These are phyloP conservation scores for Jamesozyma rosinii DNA, from an alignment of 805 yeast genomes.

Conservation along the genomic window DNA sequence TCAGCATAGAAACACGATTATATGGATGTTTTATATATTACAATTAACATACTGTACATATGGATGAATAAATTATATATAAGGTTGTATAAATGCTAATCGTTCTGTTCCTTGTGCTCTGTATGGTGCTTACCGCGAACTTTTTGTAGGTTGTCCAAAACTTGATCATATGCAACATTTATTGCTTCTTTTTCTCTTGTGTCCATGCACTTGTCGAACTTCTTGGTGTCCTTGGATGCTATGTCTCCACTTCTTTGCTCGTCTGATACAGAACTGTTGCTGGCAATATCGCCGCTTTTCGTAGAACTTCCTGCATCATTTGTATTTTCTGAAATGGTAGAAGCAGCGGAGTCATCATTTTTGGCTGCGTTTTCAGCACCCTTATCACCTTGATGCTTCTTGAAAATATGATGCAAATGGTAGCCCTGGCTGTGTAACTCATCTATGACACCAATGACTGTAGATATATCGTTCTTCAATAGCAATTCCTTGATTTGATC, in stretches of 20 bases:
- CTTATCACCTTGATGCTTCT: conserved; percentile 12
- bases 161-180: conserved; percentile 34
- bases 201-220: conserved; percentile 5
- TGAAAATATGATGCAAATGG: conserved; percentile 31
- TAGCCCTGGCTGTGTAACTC: conserved; percentile 36
- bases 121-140: conserved; percentile 8
- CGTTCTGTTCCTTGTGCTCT: neutral
- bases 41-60: neutral
- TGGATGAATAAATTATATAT: neutral
- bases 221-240: conserved; percentile 1
- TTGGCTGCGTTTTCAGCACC: neutral
- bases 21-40: too few species aligned
- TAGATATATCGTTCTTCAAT: conserved; percentile 33
- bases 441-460: conserved; percentile 33
- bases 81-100: neutral
- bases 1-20: too few species aligned
- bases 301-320: neutral
- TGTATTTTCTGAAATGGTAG: neutral
- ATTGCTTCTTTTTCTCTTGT: conserved; percentile 25
- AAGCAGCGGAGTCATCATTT: neutral
- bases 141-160: conserved; percentile 33
- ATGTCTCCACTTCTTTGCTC: conserved; percentile 1
- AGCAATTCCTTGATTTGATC: conserved; percentile 32
- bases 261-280: conserved; percentile 1
- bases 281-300: conserved; percentile 1